Percentiles rank a stretch among this genome's conserved stretches.
phyloP scores from a whole-genome alignment of 2,329 filamentous ascomycete species.

The Colletotrichum paranaense region DNA sequence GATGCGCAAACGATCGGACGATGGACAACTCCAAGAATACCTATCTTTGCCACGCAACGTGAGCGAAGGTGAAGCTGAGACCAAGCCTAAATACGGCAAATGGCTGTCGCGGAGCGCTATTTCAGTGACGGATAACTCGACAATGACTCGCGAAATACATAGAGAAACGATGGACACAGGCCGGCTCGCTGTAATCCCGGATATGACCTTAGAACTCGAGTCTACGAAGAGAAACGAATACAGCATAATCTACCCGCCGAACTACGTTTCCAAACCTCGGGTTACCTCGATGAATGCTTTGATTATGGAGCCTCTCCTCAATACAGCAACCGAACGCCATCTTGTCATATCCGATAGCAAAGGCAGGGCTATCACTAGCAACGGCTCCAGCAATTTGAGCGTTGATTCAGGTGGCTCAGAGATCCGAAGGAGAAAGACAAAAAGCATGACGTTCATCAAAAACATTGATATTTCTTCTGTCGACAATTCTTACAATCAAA shows the following conservation, averaged over 20 bases:
- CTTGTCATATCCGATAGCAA: background rate
- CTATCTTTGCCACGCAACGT: background rate
- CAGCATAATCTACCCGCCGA: background rate
- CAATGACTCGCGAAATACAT: background rate
- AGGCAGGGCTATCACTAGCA: background rate
- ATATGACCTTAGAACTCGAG: background rate
- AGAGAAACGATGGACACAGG: background rate
- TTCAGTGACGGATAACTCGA: background rate
- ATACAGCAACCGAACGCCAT: background rate
- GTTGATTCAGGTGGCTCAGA: background rate
- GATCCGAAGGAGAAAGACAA: background rate
- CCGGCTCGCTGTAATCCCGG: background rate
- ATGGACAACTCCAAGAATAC: background rate
- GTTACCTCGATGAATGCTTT: background rate
- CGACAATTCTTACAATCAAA: background rate
- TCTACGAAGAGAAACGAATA: background rate
- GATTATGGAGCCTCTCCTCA: background rate
- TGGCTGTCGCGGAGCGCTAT: background rate
- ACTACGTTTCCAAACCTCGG: background rate
- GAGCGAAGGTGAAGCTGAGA: background rate
- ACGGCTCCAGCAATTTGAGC: background rate
- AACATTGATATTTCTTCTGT: background rate
- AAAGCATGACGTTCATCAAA: conserved; percentile 1
- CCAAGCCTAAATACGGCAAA: background rate
- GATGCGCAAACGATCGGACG: background rate